Evolutionary conservation across 306 rosid genomes (phyloP).

Genomic region (Leucaena leucocephala): DNA sequence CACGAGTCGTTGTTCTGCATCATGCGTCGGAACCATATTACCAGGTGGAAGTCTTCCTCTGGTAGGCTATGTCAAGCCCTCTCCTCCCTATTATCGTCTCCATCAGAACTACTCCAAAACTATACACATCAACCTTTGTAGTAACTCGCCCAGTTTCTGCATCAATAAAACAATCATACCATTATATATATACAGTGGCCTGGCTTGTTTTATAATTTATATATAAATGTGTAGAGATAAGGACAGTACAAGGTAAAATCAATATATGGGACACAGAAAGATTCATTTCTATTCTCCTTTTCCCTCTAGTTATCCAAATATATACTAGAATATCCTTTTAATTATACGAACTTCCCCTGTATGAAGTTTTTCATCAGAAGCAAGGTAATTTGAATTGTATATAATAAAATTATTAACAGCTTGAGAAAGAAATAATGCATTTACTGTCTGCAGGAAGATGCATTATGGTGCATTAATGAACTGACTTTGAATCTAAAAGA

Average conservation of each 20-base stretch:
- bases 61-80: conserved; percentile 76
- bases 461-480: too few relatives aligned
- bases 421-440: too few relatives aligned
- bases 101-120: conserved; percentile 93
- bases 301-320: too few relatives aligned
- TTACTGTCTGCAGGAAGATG: too few relatives aligned
- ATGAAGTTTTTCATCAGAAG: too few relatives aligned
- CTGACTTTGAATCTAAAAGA: too few relatives aligned
- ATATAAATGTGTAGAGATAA: neutral
- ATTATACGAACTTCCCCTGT: too few relatives aligned
- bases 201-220: neutral
- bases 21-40: conserved; percentile 73
- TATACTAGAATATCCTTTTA: too few relatives aligned
- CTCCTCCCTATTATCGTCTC: conserved; percentile 78
- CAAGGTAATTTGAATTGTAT: too few relatives aligned
- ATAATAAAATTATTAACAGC: too few relatives aligned
- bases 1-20: conserved; percentile 41
- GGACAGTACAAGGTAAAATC: neutral
- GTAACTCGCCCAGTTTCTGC: conserved; percentile 93
- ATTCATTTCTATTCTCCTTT: too few relatives aligned
- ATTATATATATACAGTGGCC: neutral
- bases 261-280: neutral
- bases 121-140: conserved; percentile 90
- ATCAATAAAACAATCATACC: neutral
- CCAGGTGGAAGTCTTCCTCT: conserved; percentile 84